These are phyloP conservation scores for Chenopodium suecicum DNA, from an alignment of 148 eudicot genomes.

Conservation along the genomic window DNA sequence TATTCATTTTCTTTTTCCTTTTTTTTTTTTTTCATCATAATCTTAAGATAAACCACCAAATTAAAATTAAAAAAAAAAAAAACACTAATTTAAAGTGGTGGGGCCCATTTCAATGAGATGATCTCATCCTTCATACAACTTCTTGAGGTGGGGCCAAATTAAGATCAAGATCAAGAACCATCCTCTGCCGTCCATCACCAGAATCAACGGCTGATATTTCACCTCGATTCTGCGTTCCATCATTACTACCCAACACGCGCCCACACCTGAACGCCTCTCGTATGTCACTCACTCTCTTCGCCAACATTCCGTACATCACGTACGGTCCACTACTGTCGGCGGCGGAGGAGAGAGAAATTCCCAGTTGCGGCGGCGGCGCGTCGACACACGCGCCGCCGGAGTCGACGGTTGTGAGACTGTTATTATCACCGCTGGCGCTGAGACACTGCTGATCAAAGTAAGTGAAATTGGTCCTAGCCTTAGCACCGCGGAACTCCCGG, in stretches of 20 bases:
- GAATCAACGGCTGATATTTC: conserved; percentile 24
- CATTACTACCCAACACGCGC: neutral
- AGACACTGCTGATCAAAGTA: conserved; percentile 10
- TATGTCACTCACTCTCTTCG: conserved; percentile 14
- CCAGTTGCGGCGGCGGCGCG: neutral
- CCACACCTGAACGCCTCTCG: conserved; percentile 24
- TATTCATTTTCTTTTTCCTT: neutral
- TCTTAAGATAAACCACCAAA: neutral
- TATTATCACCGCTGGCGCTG: neutral
- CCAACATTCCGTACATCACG: conserved; percentile 17
- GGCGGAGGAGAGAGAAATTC: neutral
- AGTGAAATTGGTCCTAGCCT: conserved; percentile 39
- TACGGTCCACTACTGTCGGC: neutral
- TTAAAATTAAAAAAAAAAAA: too few species aligned
- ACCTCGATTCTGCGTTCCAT: neutral
- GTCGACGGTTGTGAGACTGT: neutral
- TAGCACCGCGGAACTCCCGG: conserved; percentile 37
- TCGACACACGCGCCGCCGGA: conserved; percentile 18
- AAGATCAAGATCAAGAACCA: conserved; percentile 29
- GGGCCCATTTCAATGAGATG: neutral
- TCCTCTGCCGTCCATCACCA: neutral
- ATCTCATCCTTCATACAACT: conserved; percentile 18
- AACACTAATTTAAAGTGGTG: neutral
- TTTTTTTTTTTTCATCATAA: neutral
- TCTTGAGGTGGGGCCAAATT: conserved; percentile 33